Evolutionary conservation across 805 yeast genomes (phyloP), one percentile per base, ranked within the genome.

Genomic region (Priceomyces castillae): DNA sequence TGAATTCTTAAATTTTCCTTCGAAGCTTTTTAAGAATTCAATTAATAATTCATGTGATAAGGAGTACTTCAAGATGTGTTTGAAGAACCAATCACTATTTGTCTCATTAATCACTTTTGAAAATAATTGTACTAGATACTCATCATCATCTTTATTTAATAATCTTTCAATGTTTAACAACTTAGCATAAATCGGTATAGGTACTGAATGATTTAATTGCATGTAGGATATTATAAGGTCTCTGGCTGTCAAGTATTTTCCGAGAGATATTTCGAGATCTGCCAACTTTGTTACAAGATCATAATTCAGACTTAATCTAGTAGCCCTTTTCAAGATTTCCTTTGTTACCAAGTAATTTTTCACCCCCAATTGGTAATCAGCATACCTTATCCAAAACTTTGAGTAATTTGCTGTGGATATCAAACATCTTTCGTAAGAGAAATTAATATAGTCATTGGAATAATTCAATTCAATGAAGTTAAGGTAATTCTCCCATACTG

Each of bases 401-500:
- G 73, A 65, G 47, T 77, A 74, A n/a, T 59, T 53, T 0, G 77
- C 72, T 1, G 78, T 67, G 2, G 72, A 50, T 2, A 76, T 62
- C 4, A 80, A 47, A 31, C 80, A 73, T 46, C 87, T 54, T 41
- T 77, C 77, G 47, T 76, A 81, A 0, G 63, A 51, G 11, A 72
- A 66, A 11, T 52, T 54, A 5, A 64, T 48, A 15, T 51, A 56
- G 0, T 49, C 53, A 7, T 41, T 42, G 1, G 65, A 57, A 33
- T 56, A 63, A 17, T 60, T 52, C 42, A 60, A 52, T 50, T 84
- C 88, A 30, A 79, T 62, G 44, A 70, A 78, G 48, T 73, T 74
- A 30, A 85, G 52, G 57, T 84, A 88, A 22, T 67, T 58, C 41
- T 73, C 77, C 81, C 95, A 84, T 9, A 64, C 67, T 15, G 73